A percentile compares a stretch with the other conserved stretches of the same genome.
These are phyloP conservation scores for Beauveria pseudobassiana DNA, from an alignment of 2,329 filamentous ascomycete species.

Conservation along the genomic window DNA sequence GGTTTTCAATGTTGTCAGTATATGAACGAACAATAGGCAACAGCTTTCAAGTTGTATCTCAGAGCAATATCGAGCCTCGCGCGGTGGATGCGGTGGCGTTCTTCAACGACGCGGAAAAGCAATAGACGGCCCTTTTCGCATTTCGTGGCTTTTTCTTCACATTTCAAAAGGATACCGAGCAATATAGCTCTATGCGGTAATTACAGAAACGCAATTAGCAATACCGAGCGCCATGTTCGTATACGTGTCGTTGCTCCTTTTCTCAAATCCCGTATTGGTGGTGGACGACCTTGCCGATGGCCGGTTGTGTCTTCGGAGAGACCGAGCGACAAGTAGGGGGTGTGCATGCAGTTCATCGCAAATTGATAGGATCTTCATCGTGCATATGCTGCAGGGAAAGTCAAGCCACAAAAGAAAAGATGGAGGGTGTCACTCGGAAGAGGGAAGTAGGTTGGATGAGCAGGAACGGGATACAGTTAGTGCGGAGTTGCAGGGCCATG, in stretches of 20 bases:
- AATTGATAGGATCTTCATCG: neutral
- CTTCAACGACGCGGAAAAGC: neutral
- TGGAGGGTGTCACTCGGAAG: neutral
- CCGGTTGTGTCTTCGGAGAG: neutral
- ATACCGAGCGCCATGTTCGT: neutral
- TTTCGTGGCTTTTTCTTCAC: neutral
- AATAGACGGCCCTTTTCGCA: neutral
- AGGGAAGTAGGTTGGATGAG: neutral
- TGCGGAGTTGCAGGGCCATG: neutral
- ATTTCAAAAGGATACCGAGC: neutral
- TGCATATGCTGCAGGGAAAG: neutral
- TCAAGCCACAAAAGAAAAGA: neutral
- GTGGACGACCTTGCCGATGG: neutral
- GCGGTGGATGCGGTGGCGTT: neutral
- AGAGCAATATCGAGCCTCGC: neutral
- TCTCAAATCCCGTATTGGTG: neutral
- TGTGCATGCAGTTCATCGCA: neutral
- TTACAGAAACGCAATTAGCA: neutral
- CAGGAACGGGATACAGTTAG: conserved; percentile 5
- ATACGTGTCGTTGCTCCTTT: neutral
- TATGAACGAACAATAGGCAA: neutral
- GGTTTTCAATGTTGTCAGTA: neutral
- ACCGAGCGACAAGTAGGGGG: neutral
- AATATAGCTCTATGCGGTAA: neutral
- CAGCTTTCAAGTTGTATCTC: neutral